Percentiles rank a stretch among this genome's conserved stretches.
These are phyloP conservation scores for Chlorella sp. DNA, from an alignment of 139 green algal species.

Conservation along the genomic window DNA sequence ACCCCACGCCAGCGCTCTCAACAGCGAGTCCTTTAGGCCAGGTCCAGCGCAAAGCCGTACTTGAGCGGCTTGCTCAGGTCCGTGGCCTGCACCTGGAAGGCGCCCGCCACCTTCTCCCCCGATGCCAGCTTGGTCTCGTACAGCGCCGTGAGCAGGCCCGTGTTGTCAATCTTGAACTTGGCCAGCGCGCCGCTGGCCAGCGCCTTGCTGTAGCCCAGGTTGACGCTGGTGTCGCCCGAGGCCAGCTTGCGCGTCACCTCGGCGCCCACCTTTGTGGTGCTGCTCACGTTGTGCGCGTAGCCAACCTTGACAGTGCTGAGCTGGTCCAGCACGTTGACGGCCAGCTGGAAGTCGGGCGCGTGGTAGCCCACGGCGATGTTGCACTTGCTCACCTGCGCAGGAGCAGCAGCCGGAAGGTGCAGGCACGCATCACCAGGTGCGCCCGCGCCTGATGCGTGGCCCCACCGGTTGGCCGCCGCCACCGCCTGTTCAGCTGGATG, in stretches of 20 bases:
- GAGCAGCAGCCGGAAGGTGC: no score
- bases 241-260: conserved; percentile 32
- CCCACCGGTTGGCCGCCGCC: no score
- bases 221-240: conserved; percentile 15
- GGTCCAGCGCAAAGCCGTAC: conserved; percentile 37
- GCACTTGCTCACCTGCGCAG: conserved; percentile 47
- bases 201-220: conserved; percentile 26
- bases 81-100: conserved; percentile 34
- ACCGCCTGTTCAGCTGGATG: no score
- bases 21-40: no score
- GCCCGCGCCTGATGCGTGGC: no score
- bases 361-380: conserved; percentile 39
- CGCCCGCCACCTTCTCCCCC: conserved; percentile 34
- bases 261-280: conserved; percentile 12
- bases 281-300: conserved; percentile 23
- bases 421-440: no score
- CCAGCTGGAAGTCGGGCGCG: conserved; percentile 30
- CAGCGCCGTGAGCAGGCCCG: conserved; percentile 21
- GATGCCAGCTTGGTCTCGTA: conserved; percentile 38
- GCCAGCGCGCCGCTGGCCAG: conserved; percentile 23
- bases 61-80: conserved; percentile 34
- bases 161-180: conserved; percentile 38
- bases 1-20: no score
- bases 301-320: conserved; percentile 6
- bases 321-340: conserved; percentile 1